Conservation (phyloP, 2,329 filamentous ascomycete species). For the Exophiala phaeomuriformis region DNA sequence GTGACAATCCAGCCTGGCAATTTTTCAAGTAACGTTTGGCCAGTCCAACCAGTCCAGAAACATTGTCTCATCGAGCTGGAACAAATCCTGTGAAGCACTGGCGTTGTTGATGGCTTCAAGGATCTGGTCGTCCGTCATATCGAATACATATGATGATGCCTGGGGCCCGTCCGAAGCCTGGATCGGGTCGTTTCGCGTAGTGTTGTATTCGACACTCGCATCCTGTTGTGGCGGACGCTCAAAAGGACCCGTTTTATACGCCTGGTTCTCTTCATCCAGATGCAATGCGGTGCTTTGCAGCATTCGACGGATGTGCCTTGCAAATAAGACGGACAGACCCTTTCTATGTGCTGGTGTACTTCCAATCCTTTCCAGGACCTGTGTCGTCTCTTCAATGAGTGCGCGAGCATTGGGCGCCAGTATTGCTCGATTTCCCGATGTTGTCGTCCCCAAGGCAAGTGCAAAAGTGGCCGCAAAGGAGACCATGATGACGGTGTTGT, state of each 20-base stretch:
- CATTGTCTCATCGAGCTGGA: constrained; percentile 54
- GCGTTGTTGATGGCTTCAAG: constrained; percentile 59
- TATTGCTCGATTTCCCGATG: constrained; percentile 49
- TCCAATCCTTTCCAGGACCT: constrained; percentile 62
- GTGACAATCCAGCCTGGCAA: neutral
- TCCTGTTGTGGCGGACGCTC: constrained; percentile 4
- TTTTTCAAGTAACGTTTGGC: constrained; percentile 31
- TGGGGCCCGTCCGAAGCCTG: neutral
- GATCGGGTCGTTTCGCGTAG: neutral
- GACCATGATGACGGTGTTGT: constrained; percentile 73
- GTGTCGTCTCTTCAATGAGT: constrained; percentile 61
- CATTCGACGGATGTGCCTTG: constrained; percentile 44
- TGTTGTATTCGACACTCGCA: constrained; percentile 1
- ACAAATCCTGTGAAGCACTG: constrained; percentile 38
- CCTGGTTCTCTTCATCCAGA: constrained; percentile 8
- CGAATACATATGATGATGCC: constrained; percentile 26
- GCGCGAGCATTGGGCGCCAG: constrained; percentile 57
- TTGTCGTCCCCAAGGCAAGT: constrained; percentile 52
- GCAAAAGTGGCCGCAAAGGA: constrained; percentile 66
- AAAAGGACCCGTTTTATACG: neutral
- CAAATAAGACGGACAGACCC: constrained; percentile 57
- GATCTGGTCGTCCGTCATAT: constrained; percentile 64
- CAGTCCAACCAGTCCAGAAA: constrained; percentile 50
- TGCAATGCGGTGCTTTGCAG: constrained; percentile 22
- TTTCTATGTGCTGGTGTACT: constrained; percentile 59